Conservation (phyloP, 768 basidiomycete genomes). For the Cyathus striatus region DNA sequence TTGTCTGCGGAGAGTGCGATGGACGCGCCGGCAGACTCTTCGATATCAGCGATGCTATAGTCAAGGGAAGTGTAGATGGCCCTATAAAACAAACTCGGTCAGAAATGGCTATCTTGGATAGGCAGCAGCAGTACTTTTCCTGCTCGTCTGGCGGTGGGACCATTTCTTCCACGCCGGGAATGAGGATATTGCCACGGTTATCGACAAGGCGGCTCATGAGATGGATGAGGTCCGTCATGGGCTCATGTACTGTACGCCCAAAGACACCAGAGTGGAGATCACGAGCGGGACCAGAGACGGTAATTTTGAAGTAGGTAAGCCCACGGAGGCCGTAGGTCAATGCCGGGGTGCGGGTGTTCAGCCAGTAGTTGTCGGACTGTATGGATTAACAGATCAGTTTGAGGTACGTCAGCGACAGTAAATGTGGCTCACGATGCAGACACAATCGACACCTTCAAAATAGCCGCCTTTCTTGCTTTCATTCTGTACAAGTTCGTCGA, state of each 20-base stretch:
- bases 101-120: slow-evolving; percentile 7
- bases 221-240: slow-evolving; percentile 88
- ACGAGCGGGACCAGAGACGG: slow-evolving; percentile 75
- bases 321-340: slow-evolving; percentile 89
- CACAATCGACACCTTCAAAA: slow-evolving; percentile 86
- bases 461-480: slow-evolving; percentile 73
- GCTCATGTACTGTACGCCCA: slow-evolving; percentile 78
- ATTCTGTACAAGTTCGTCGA: slow-evolving; percentile 78
- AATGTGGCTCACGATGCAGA: slow-evolving; percentile 73
- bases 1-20: slow-evolving; percentile 78
- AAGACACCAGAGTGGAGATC: slow-evolving; percentile 92
- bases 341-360: slow-evolving; percentile 74
- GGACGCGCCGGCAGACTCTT: slow-evolving; percentile 67
- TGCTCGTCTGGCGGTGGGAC: slow-evolving; percentile 68
- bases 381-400: not conserved
- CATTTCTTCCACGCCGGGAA: slow-evolving; percentile 87
- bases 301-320: slow-evolving; percentile 79
- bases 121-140: slow-evolving; percentile 48
- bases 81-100: slow-evolving; percentile 25
- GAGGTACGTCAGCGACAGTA: not conserved
- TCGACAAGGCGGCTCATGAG: slow-evolving; percentile 86
- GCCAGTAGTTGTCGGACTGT: slow-evolving; percentile 93
- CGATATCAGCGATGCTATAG: slow-evolving; percentile 68
- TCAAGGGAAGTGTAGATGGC: slow-evolving; percentile 71
- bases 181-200: slow-evolving; percentile 72